Percentiles rank a stretch among this genome's conserved stretches.
These are phyloP conservation scores for Kazachstania africana DNA, from an alignment of 805 yeast species.

Conservation along the genomic window DNA sequence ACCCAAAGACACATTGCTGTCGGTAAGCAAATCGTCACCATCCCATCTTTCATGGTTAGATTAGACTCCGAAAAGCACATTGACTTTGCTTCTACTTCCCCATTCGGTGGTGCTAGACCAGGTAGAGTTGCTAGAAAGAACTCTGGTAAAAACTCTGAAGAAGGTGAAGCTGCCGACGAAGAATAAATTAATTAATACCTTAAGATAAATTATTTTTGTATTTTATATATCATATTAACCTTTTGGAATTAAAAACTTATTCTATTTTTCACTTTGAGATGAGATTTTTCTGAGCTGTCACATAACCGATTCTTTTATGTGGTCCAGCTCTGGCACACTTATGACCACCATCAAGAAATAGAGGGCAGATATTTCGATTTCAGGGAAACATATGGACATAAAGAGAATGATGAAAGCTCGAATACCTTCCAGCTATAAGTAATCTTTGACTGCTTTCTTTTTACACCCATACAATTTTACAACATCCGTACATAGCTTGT, in stretches of 20 bases:
- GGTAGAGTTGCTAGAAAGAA: constrained; percentile 99
- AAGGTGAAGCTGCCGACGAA: constrained; percentile 59
- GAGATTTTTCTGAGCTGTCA: too few species aligned
- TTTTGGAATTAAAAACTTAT: too few species aligned
- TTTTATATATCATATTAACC: too few species aligned
- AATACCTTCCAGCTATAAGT: too few species aligned
- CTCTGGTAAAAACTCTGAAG: constrained; percentile 47
- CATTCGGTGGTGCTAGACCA: constrained; percentile 99
- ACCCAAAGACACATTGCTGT: constrained; percentile 99
- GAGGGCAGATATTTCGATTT: too few species aligned
- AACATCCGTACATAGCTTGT: neutral
- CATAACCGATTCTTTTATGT: too few species aligned
- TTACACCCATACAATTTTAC: neutral
- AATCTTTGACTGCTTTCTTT: too few species aligned
- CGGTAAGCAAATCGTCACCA: constrained; percentile 98
- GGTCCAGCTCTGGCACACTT: too few species aligned
- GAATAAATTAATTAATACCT: constrained; percentile 45
- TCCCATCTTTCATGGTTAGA: constrained; percentile 99
- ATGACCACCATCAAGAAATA: too few species aligned
- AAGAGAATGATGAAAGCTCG: too few species aligned
- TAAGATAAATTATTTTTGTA: neutral
- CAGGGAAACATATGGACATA: too few species aligned
- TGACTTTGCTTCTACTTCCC: constrained; percentile 97
- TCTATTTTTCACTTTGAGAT: too few species aligned
- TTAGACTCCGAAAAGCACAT: constrained; percentile 99